Base-by-base conservation (phyloP, 73 alveolate genomes). In the Tetrahymena borealis region DNA sequence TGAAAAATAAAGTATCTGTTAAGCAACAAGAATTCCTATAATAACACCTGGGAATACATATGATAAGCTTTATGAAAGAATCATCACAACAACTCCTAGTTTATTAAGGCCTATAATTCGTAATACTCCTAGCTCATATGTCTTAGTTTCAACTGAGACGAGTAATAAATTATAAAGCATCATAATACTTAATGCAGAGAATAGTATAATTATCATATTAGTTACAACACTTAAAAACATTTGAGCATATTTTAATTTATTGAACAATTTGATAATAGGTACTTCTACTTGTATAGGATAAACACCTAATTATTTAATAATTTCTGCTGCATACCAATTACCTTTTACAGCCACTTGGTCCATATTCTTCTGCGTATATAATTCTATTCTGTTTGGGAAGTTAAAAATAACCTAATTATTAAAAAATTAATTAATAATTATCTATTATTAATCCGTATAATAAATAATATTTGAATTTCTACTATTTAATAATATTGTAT, bases 31-130 rank as follows among this genome's bases (percentile, higher is more conserved):
- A 33, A 97, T 91, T 32, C 98, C 98, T 33, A 60, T 32, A 4
- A 97, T 41, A 11, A 97, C 93, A 2, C 98, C 97, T 11, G 99
- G 99, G 24, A 97, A 1, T 20, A 97, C 99, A 94, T 94, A 97
- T 91, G 96, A 91, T 31, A 97, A 37, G 0, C 97, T 97, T 94
- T 97, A 93, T 31, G 96, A 39, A 40, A 97, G 91, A 41, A 97
- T 95, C 96, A 96, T 90, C 32, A 91, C 38, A 43, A 96, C 94
- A 39, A 97, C 96, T 5, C 98, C 99, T n/a, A 39, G 9, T 77
- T 97, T 96, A 35, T 92, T 92, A 38, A 97, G 94, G 13, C 99
- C 99, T 20, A 97, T 92, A 95, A 97, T 96, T 91, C 99, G 91
- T 85, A 97, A 91, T 24, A 97, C 97, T 11, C 99, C 99, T 39